phyloP scores from a whole-genome alignment of 352 stramenopile genomes.

The Globisporangium carolinianum region DNA sequence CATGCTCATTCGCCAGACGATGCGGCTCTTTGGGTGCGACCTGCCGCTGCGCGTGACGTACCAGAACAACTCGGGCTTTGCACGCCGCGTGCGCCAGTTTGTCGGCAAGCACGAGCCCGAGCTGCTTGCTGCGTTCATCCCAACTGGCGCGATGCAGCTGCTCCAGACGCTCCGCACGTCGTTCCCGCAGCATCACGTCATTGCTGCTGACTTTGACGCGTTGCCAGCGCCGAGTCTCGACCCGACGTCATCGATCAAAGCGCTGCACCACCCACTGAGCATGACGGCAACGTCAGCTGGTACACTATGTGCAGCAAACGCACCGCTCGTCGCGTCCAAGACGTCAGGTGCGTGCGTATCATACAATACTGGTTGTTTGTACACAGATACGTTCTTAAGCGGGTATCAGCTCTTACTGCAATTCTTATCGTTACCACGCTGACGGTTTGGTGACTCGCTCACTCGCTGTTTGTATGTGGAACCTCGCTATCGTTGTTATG shows the following conservation, averaged over 20 bases:
- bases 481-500: background rate
- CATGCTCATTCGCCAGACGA: constrained; percentile 64
- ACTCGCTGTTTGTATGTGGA: background rate
- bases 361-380: background rate
- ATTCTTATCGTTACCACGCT: too few relatives aligned
- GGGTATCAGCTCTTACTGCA: too few relatives aligned
- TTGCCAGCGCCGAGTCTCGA: constrained; percentile 68
- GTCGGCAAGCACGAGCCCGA: constrained; percentile 41
- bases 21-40: constrained; percentile 68
- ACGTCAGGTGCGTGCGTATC: constrained; percentile 27
- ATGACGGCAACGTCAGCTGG: constrained; percentile 58
- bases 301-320: constrained; percentile 72
- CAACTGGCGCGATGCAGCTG: constrained; percentile 83
- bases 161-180: constrained; percentile 69
- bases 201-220: constrained; percentile 86
- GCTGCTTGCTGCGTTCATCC: constrained; percentile 78
- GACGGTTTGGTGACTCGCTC: background rate
- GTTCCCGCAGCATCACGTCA: constrained; percentile 83
- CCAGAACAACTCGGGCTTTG: constrained; percentile 46
- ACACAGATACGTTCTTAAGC: background rate
- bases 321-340: constrained; percentile 85
- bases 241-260: constrained; percentile 35
- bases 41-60: constrained; percentile 59
- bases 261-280: constrained; percentile 55
- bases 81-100: constrained; percentile 38